These are phyloP conservation scores for Calycina herbarum DNA, from an alignment of 2,329 filamentous ascomycete genomes.

Conservation along the genomic window DNA sequence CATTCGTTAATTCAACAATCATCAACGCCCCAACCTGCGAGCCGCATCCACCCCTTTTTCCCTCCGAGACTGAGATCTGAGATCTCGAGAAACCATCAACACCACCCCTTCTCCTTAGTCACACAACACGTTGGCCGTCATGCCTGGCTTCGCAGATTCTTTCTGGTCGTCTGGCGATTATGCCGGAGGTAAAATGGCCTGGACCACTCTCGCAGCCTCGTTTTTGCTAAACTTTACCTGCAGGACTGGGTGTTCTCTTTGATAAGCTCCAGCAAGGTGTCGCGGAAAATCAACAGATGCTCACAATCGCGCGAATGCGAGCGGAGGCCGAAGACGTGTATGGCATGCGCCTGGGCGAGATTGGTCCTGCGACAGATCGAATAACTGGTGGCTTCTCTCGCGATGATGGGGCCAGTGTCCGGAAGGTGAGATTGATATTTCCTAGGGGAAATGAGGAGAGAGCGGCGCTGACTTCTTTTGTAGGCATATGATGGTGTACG, in stretches of 20 bases:
- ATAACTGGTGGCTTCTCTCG: slow-evolving; percentile 79
- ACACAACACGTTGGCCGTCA: slow-evolving; percentile 45
- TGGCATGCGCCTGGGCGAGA: slow-evolving; percentile 76
- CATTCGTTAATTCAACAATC: slow-evolving; percentile 17
- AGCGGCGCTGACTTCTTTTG: slow-evolving; percentile 26
- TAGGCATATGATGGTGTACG: slow-evolving; percentile 94
- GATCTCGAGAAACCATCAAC: slow-evolving; percentile 1
- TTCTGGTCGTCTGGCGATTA: slow-evolving; percentile 95
- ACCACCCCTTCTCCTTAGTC: slow-evolving; percentile 12
- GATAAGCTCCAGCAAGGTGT: slow-evolving; percentile 96
- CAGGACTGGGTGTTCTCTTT: slow-evolving; percentile 88
- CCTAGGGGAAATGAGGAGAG: not conserved
- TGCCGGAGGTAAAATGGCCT: slow-evolving; percentile 69
- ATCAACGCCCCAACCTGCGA: slow-evolving; percentile 3
- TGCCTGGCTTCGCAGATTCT: slow-evolving; percentile 90
- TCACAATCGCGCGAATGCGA: slow-evolving; percentile 89
- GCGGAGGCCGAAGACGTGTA: slow-evolving; percentile 94
- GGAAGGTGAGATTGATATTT: slow-evolving; percentile 80
- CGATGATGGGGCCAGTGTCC: slow-evolving; percentile 93
- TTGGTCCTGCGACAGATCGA: slow-evolving; percentile 78
- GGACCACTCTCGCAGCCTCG: not conserved
- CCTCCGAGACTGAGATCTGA: not conserved
- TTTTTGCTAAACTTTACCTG: slow-evolving; percentile 18
- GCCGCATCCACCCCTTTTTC: not conserved
- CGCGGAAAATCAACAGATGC: slow-evolving; percentile 89